Conservation (phyloP, 2,329 filamentous ascomycete species). For the Xylaria sp. region DNA sequence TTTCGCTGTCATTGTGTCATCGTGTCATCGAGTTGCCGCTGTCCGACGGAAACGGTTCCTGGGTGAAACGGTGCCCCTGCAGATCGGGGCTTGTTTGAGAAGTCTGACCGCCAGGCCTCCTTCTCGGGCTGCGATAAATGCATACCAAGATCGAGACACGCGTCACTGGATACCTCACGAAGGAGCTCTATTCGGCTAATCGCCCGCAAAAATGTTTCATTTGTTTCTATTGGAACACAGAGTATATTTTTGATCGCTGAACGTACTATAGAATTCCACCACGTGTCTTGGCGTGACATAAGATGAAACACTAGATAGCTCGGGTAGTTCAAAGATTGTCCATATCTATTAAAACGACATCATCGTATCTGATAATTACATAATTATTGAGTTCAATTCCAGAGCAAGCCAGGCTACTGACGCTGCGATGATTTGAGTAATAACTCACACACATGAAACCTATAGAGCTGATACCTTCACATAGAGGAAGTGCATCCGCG, state of each 20-base stretch:
- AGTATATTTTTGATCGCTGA: too few relatives aligned
- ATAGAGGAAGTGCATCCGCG: constrained; percentile 2
- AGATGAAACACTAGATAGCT: constrained; percentile 4
- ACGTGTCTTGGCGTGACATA: neutral
- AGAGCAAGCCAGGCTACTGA: too few relatives aligned
- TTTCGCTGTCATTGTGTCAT: constrained; percentile 9
- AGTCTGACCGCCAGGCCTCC: constrained; percentile 3
- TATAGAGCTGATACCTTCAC: neutral
- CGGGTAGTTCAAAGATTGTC: too few relatives aligned
- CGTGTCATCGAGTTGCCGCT: constrained; percentile 17
- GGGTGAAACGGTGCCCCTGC: constrained; percentile 35
- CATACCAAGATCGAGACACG: constrained; percentile 10
- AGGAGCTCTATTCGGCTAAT: neutral
- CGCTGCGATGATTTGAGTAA: constrained; percentile 4
- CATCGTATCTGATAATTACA: neutral
- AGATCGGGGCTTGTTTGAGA: constrained; percentile 35
- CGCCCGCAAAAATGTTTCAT: constrained; percentile 10
- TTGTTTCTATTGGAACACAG: neutral
- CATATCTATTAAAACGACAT: neutral
- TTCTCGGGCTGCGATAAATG: constrained; percentile 10
- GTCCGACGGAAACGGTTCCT: constrained; percentile 17
- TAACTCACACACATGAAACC: neutral
- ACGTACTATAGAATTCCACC: neutral
- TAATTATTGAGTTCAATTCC: neutral
- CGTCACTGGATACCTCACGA: neutral